These are phyloP conservation scores for Colletotrichum viniferum DNA, from an alignment of 2,329 filamentous ascomycete genomes.

Conservation along the genomic window DNA sequence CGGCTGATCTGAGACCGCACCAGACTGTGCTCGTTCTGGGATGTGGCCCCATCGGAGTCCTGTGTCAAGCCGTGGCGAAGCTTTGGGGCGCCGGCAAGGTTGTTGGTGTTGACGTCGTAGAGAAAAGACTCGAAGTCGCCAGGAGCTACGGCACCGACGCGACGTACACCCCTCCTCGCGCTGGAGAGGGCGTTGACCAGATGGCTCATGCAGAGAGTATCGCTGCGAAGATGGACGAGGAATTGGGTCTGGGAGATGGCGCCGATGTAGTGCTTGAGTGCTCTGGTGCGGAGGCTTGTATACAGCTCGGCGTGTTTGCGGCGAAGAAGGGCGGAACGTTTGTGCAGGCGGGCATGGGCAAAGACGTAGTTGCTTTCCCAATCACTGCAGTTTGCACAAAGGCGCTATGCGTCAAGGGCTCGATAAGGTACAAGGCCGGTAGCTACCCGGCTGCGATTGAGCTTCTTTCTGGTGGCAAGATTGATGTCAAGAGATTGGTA, in stretches of 20 bases:
- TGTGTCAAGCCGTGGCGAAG: neutral
- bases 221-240: neutral
- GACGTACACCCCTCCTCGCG: neutral
- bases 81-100: neutral
- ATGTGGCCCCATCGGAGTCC: neutral
- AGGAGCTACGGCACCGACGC: neutral
- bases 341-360: neutral
- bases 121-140: neutral
- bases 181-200: neutral
- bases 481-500: neutral
- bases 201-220: neutral
- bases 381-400: neutral
- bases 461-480: neutral
- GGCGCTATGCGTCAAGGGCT: neutral
- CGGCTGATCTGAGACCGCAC: neutral
- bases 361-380: neutral
- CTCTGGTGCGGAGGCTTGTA: conserved; percentile 38
- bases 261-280: conserved; percentile 30
- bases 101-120: neutral
- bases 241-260: neutral
- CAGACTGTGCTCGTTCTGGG: neutral
- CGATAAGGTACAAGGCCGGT: neutral
- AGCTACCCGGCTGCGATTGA: neutral
- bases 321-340: neutral
- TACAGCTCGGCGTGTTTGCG: neutral